Evolutionary conservation across 2,329 filamentous ascomycete species (phyloP), one percentile per base, ranked within the genome.

Genomic region (Boeremia lycopersici): DNA sequence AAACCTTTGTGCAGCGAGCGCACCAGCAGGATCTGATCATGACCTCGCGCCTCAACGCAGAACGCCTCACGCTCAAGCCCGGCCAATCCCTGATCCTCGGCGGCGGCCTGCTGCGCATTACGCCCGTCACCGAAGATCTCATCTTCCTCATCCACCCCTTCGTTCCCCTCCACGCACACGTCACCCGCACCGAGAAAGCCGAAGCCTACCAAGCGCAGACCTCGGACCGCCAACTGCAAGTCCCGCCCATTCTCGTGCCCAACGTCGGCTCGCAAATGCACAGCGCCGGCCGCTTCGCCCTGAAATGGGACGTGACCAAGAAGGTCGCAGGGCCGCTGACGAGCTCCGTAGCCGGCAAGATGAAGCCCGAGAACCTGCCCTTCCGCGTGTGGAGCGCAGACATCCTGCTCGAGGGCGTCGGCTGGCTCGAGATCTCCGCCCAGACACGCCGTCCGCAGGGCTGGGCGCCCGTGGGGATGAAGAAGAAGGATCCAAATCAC

Each of bases 371-470:
- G 2, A 78, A 81, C 13, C 78, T 98, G 4, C 91, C 92, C 0
- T 99, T 93, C 74, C 84, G 85, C 12, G 86, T 98, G 2, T 82
- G 95, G 56, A 86, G 89, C 8, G 84, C 88, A 0, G 96, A 99
- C 70, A 86, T 99, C 23, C 78, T 99, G 12, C 86, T 99, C 44
- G 93, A 98, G 73, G 92, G 95, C 2, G 88, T 92, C 25, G 95
- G 95, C 7, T 99, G 96, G 90, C 83, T 99, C 2, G 95, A 99
- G 75, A 75, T 99, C 35, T 87, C 87, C 0, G 88, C 88, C 3
- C 93, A 99, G 76, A 85, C 96, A 9, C 85, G 93, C 1, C 69
- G 67, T 0, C 67, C 67, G 1, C 62, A 65, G 28, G 72, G 72
- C 25, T 74, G 72, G 72, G 62, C 57, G 10, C 56, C 70, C 0